Base-by-base conservation (phyloP, 345 rosid species). In the Eucalyptus urophylla region DNA sequence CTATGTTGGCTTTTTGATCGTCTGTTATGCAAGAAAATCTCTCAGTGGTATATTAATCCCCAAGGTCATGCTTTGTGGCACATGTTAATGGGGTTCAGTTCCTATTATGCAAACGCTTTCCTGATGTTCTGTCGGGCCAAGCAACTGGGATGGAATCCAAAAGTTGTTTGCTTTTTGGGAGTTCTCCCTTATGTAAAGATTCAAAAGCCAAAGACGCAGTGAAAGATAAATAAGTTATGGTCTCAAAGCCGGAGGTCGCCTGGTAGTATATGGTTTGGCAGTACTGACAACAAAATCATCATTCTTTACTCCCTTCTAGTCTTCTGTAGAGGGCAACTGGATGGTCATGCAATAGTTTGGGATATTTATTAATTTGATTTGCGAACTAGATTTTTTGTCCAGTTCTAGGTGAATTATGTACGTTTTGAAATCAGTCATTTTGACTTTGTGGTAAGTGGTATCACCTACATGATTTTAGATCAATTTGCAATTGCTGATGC, bases 21-120 rank as follows among this genome's bases (percentile, higher is more conserved):
- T 49, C 25, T 95, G 5, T 91, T 93, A 89, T 96, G 99, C 90
- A 86, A 90, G 89, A 89, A 89, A 85, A 87, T 97, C 80, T 92
- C 96, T 33, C 87, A n/a, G 25, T 96, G 97, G 99, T 88, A 89
- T 87, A 87, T 96, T 21, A 96, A 95, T 88, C 99, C 99, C 16
- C 97, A 97, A 87, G 99, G 99, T 1, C 99, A 97, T 89, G 99
- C 99, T 56, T 49, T 96, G 47, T 96, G 99, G 99, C 99, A 97
- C 86, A 90, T 94, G 19, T 92, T 95, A 62, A 95, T 96, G 99
- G 94, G 98, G 33, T 96, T 97, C 92, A 95, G 95, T 91, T 94
- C 98, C 8, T 97, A 96, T 91, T 96, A 88, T 40, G 99, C 99
- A 31, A 97, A 97, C 92, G 94, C 98, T 24, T 97, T 96, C 95